Base-by-base conservation (phyloP, 1,284 basidiomycete genomes). In the Pseudozyma tsukubaensis region DNA sequence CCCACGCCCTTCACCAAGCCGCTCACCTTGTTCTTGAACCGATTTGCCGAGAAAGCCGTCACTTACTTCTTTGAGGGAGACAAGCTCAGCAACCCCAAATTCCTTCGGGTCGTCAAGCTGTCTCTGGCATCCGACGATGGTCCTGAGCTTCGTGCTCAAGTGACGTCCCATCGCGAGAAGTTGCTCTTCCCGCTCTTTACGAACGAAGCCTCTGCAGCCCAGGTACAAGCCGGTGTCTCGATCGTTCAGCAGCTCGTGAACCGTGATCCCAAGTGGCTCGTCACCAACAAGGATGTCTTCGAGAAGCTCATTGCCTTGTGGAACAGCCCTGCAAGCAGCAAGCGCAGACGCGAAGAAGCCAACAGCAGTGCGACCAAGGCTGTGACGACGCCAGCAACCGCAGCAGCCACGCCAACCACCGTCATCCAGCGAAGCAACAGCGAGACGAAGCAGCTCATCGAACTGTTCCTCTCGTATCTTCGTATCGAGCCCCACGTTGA, bases 1-100 rank as follows among this genome's bases (percentile, higher is more conserved):
- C 89, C 89, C 50, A 97, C 92, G 76, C 94, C 95, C 0, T 98
- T 99, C 86, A 97, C 96, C 0, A 91, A 94, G 74, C 95, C 95
- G 19, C 87, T 99, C 45, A 94, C 92, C 16, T 91, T 91, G 83
- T 99, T 94, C 85, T 88, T 99, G 29, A 91, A 98, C 85, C 90
- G 93, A 24, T 99, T 97, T 85, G 92, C 94, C 2, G 87, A 86
- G 2, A 93, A 97, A 79, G 91, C 94, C 4, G 88, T 93, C 21
- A 90, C 92, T 59, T 93, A 93, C 85, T 92, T 99, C 84, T 88
- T 97, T 77, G 76, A 78, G 36, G 59, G 65, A 18, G 89, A 89
- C 24, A 89, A 92, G 77, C 86, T 99, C 21, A 88, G 90, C 49
- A 90, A 85, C 58, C 69, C 77, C 39, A 66, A 74, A 40, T 77